phyloP scores from a whole-genome alignment of 331 rosid genomes.

The Malus hybrid region DNA sequence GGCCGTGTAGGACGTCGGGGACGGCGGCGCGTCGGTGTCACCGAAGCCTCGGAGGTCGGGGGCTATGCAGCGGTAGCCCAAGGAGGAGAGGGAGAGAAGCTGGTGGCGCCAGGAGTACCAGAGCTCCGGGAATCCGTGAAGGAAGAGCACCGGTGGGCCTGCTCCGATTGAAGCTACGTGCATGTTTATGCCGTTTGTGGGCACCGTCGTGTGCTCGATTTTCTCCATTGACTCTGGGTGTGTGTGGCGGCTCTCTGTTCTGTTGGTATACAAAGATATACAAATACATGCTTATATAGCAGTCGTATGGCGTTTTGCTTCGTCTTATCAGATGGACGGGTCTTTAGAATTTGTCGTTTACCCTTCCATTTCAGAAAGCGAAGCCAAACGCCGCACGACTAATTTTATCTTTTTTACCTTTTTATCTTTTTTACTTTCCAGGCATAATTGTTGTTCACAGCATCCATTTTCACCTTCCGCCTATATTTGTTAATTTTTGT shows the following conservation, averaged over 20 bases:
- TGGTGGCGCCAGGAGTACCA: slow-evolving; percentile 84
- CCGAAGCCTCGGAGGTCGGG: slow-evolving; percentile 77
- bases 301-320: background rate
- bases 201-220: slow-evolving; percentile 47
- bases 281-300: background rate
- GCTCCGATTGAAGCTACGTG: slow-evolving; percentile 62
- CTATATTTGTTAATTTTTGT: too few relatives aligned
- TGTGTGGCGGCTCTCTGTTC: too few relatives aligned
- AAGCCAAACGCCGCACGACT: too few relatives aligned
- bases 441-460: too few relatives aligned
- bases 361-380: too few relatives aligned
- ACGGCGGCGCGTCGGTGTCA: slow-evolving; percentile 55
- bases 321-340: background rate
- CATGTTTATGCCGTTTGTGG: slow-evolving; percentile 51
- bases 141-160: slow-evolving; percentile 50
- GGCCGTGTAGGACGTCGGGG: slow-evolving; percentile 38
- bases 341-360: too few relatives aligned
- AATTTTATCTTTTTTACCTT: too few relatives aligned
- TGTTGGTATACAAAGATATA: too few relatives aligned
- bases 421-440: too few relatives aligned
- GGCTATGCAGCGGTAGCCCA: slow-evolving; percentile 59
- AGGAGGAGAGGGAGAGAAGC: slow-evolving; percentile 48
- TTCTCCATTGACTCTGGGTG: slow-evolving; percentile 35
- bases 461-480: too few relatives aligned
- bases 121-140: slow-evolving; percentile 73